Evolutionary conservation across 331 rosid genomes (phyloP).

Genomic region (Telfairia occidentalis): DNA sequence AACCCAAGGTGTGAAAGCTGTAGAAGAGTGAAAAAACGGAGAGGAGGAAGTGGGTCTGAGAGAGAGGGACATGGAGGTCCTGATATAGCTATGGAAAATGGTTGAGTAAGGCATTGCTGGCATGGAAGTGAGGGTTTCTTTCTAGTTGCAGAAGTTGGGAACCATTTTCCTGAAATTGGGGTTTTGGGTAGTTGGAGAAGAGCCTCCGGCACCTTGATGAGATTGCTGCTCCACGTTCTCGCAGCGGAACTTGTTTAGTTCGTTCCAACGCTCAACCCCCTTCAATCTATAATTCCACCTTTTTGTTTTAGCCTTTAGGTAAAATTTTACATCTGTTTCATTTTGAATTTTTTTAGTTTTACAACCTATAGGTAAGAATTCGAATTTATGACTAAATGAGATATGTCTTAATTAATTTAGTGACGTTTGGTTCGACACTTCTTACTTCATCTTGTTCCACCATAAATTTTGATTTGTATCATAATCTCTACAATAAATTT

Average conservation of each 20-base stretch:
- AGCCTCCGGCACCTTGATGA: neutral
- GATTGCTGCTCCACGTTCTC: neutral
- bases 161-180: constrained; percentile 16
- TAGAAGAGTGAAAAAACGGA: neutral
- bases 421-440: no score
- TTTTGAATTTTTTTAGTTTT: no score
- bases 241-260: neutral
- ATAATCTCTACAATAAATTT: no score
- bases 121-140: neutral
- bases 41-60: constrained; percentile 6
- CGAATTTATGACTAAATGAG: no score
- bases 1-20: constrained; percentile 12
- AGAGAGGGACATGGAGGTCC: constrained; percentile 35
- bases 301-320: neutral
- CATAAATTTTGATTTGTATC: no score
- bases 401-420: no score
- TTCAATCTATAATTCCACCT: neutral
- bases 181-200: constrained; percentile 10
- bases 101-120: constrained; percentile 35
- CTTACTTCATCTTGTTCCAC: no score
- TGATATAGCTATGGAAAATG: constrained; percentile 35
- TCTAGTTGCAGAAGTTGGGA: constrained; percentile 14
- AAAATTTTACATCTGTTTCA: no score
- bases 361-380: no score
- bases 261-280: neutral